A percentile compares a stretch with the other conserved stretches of the same genome.
Conservation (phyloP, 352 stramenopile genomes). For the Discostella stelligera region DNA sequence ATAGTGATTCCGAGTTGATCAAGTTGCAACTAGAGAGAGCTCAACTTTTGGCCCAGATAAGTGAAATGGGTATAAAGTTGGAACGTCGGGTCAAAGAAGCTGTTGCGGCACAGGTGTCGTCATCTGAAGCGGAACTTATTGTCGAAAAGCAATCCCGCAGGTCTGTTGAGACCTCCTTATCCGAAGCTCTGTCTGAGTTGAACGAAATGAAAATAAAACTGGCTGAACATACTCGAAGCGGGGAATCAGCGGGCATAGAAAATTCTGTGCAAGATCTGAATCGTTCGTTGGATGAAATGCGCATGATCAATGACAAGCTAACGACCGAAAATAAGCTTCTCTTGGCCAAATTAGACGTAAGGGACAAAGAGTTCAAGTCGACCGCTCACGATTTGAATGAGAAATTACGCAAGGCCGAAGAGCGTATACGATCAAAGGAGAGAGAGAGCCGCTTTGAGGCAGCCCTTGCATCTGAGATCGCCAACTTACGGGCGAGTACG, state of each 20-base stretch:
- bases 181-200: slow-evolving; percentile 47
- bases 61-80: slow-evolving; percentile 57
- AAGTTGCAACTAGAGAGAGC: slow-evolving; percentile 74
- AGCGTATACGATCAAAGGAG: slow-evolving; percentile 47
- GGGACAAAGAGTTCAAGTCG: slow-evolving; percentile 38
- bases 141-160: slow-evolving; percentile 69
- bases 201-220: slow-evolving; percentile 52
- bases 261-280: slow-evolving; percentile 21
- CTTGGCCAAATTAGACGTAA: slow-evolving; percentile 30
- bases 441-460: slow-evolving; percentile 59
- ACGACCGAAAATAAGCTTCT: slow-evolving; percentile 53
- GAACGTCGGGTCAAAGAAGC: slow-evolving; percentile 69
- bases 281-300: slow-evolving; percentile 38
- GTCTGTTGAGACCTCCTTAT: slow-evolving; percentile 55
- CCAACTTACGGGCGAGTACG: slow-evolving; percentile 39
- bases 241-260: slow-evolving; percentile 18
- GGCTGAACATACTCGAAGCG: slow-evolving; percentile 15
- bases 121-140: slow-evolving; percentile 72
- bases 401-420: slow-evolving; percentile 55
- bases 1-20: slow-evolving; percentile 56
- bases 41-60: slow-evolving; percentile 66
- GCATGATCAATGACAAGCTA: slow-evolving; percentile 39
- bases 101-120: slow-evolving; percentile 60
- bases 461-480: slow-evolving; percentile 63
- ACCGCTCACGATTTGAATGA: slow-evolving; percentile 58